Conservation (phyloP, 192 early-diverging fungal species). For the Coemansia sp. region DNA sequence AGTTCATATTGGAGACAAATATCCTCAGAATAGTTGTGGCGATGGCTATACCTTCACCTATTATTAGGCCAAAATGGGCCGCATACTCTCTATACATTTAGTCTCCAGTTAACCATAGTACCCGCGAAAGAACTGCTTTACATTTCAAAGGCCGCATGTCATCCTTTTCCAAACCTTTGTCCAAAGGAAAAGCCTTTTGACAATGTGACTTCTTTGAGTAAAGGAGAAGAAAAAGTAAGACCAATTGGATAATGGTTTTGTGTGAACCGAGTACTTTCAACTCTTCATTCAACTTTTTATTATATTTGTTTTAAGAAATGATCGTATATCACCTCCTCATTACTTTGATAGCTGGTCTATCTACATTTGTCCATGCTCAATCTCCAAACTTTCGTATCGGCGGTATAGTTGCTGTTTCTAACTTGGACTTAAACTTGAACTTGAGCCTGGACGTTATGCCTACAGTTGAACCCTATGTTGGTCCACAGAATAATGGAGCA, state of each 20-base stretch:
- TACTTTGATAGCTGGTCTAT: constrained; percentile 28
- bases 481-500: neutral
- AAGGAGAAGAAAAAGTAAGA: neutral
- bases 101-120: neutral
- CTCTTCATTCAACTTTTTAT: neutral
- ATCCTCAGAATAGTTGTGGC: no score
- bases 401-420: neutral
- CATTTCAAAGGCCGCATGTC: neutral
- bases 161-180: neutral
- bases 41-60: no score
- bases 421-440: neutral
- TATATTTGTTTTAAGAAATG: neutral
- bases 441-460: neutral
- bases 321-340: neutral
- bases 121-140: neutral
- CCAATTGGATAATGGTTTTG: neutral
- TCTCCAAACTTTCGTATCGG: neutral
- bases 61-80: no score
- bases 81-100: no score
- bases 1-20: no score
- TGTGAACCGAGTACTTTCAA: neutral
- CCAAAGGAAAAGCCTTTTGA: neutral
- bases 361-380: constrained; percentile 1
- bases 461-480: neutral
- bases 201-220: neutral